Percentiles rank a stretch among this genome's conserved stretches.
phyloP scores from a whole-genome alignment of 2,329 filamentous ascomycete species.

The Paradendryphiella salina region DNA sequence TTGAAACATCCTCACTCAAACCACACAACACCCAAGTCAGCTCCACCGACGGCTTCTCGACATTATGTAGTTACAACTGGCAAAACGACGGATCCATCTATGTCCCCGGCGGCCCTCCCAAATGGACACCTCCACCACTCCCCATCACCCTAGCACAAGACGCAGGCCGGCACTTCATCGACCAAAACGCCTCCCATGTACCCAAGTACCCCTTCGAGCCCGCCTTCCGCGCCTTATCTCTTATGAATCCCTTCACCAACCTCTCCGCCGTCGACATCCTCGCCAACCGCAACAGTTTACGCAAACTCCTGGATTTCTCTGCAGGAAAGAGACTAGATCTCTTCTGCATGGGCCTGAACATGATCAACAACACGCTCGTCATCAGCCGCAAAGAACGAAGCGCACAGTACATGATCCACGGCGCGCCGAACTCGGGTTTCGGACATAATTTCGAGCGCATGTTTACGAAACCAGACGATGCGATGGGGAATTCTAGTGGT shows the following conservation, averaged over 20 bases:
- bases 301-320: slow-evolving; percentile 24
- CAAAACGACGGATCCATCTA: slow-evolving; percentile 16
- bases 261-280: slow-evolving; percentile 24
- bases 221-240: slow-evolving; percentile 21
- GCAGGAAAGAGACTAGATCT: slow-evolving; percentile 23
- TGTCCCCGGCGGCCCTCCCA: slow-evolving; percentile 26
- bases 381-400: slow-evolving; percentile 36
- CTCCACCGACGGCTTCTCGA: slow-evolving; percentile 17
- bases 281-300: slow-evolving; percentile 24
- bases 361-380: slow-evolving; percentile 42
- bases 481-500: slow-evolving; percentile 20
- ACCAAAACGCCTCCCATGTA: slow-evolving; percentile 35
- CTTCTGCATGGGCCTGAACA: slow-evolving; percentile 41
- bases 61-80: slow-evolving; percentile 32
- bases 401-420: slow-evolving; percentile 18
- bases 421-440: slow-evolving; percentile 26
- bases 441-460: slow-evolving; percentile 39
- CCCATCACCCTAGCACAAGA: slow-evolving; percentile 17
- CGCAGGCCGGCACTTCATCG: slow-evolving; percentile 20
- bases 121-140: slow-evolving; percentile 19
- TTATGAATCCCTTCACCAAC: slow-evolving; percentile 15
- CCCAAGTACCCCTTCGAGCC: slow-evolving; percentile 36
- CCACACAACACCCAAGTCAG: slow-evolving; percentile 11
- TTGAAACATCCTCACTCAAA: slow-evolving; percentile 11
- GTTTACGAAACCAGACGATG: slow-evolving; percentile 26